These are phyloP conservation scores for Scheffersomyces lignosus DNA, from an alignment of 805 yeast genomes.

Conservation along the genomic window DNA sequence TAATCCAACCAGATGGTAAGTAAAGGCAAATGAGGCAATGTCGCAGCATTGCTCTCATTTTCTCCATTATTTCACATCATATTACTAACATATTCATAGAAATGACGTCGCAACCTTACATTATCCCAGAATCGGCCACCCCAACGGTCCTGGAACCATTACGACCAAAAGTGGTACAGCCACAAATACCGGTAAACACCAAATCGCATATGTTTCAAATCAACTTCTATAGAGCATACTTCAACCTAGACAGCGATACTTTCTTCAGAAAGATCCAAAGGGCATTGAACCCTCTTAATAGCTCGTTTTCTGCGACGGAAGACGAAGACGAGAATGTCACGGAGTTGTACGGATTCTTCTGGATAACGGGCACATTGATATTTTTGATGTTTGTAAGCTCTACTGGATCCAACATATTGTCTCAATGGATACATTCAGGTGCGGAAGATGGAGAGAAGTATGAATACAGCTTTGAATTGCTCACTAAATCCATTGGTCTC, in stretches of 20 bases:
- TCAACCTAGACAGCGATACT: conserved; percentile 66
- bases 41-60: neutral
- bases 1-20: conserved; percentile 23
- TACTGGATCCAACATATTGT: conserved; percentile 65
- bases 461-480: conserved; percentile 57
- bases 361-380: conserved; percentile 86
- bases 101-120: conserved; percentile 9
- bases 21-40: too few species aligned
- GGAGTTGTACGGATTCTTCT: conserved; percentile 85
- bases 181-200: conserved; percentile 24
- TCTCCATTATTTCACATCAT: neutral
- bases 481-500: conserved; percentile 67
- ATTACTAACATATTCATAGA: conserved; percentile 6
- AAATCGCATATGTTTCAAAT: conserved; percentile 51
- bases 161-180: conserved; percentile 19
- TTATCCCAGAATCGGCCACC: conserved; percentile 4
- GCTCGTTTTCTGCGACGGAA: conserved; percentile 19
- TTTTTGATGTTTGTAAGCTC: conserved; percentile 73
- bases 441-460: conserved; percentile 38
- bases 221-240: conserved; percentile 61
- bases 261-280: conserved; percentile 54
- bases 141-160: conserved; percentile 2
- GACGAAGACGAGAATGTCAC: conserved; percentile 37
- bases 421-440: conserved; percentile 50
- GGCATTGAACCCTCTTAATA: conserved; percentile 57